Conservation (phyloP, 768 basidiomycete species). For the Xerocomus brunneocitrinus region DNA sequence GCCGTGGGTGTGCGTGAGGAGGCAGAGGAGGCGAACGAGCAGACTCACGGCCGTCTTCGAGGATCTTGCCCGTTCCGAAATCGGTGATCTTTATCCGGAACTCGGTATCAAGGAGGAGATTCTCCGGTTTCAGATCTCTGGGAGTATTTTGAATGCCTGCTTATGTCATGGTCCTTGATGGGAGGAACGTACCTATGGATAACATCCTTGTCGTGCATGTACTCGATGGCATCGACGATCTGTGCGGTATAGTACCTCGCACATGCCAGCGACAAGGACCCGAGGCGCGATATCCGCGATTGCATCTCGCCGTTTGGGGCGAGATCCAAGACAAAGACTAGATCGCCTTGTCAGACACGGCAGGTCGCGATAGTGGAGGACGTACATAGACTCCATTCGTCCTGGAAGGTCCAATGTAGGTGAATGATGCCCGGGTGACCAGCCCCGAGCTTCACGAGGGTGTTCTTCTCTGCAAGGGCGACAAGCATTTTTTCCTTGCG, state of each 20-base stretch:
- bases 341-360: slow-evolving; percentile 5
- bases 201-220: slow-evolving; percentile 87
- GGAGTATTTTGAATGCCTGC: not conserved
- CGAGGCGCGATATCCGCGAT: slow-evolving; percentile 63
- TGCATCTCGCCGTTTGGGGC: slow-evolving; percentile 78
- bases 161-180: slow-evolving; percentile 8
- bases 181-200: slow-evolving; percentile 63
- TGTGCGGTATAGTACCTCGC: slow-evolving; percentile 86
- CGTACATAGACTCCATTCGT: slow-evolving; percentile 79
- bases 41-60: slow-evolving; percentile 50
- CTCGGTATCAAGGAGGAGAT: slow-evolving; percentile 81
- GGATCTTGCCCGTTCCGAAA: slow-evolving; percentile 87
- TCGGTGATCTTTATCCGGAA: slow-evolving; percentile 94
- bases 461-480: slow-evolving; percentile 77
- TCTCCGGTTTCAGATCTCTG: slow-evolving; percentile 81
- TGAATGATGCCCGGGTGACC: slow-evolving; percentile 80
- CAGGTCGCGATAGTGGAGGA: slow-evolving; percentile 6
- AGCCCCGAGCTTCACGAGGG: slow-evolving; percentile 57
- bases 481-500: slow-evolving; percentile 74
- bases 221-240: slow-evolving; percentile 81
- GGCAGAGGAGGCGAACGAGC: not conserved
- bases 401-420: slow-evolving; percentile 82
- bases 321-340: slow-evolving; percentile 78
- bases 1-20: not conserved
- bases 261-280: slow-evolving; percentile 79